These are phyloP conservation scores for Friedmanniomyces endolithicus DNA, from an alignment of 495 filamentous ascomycete species.

Conservation along the genomic window DNA sequence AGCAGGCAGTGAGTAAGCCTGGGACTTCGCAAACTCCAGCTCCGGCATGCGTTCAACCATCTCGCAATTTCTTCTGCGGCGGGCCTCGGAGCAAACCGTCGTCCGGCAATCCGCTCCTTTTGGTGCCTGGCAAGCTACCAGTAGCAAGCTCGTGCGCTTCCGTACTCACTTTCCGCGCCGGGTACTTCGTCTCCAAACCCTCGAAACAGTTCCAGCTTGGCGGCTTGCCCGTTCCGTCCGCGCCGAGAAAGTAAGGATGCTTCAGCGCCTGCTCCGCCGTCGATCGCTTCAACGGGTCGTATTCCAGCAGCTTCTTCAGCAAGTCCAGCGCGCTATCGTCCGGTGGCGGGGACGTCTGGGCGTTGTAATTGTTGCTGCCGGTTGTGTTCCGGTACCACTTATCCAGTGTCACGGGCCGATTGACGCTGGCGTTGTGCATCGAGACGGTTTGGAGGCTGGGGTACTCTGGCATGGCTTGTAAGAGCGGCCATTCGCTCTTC, in stretches of 20 bases:
- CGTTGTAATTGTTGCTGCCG: conserved; percentile 46
- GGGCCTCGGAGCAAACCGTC: conserved; percentile 53
- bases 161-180: conserved; percentile 74
- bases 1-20: no score
- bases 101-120: conserved; percentile 71
- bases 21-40: no score
- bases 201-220: conserved; percentile 73
- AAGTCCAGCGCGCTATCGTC: conserved; percentile 71
- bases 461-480: conserved; percentile 73
- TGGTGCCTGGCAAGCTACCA: conserved; percentile 80
- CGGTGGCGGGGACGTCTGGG: conserved; percentile 40
- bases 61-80: conserved; percentile 54
- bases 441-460: conserved; percentile 55
- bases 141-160: conserved; percentile 90
- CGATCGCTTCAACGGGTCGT: conserved; percentile 79
- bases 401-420: conserved; percentile 41
- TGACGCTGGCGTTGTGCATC: conserved; percentile 31
- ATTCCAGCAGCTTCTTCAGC: conserved; percentile 69
- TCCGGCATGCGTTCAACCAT: conserved; percentile 25
- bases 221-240: conserved; percentile 42
- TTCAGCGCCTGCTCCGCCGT: conserved; percentile 75
- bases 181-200: conserved; percentile 74
- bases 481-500: conserved; percentile 77
- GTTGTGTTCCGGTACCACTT: conserved; percentile 53
- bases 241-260: conserved; percentile 68